Evolutionary conservation across 805 yeast genomes (phyloP).

Genomic region (Schwanniomyces polymorphus): DNA sequence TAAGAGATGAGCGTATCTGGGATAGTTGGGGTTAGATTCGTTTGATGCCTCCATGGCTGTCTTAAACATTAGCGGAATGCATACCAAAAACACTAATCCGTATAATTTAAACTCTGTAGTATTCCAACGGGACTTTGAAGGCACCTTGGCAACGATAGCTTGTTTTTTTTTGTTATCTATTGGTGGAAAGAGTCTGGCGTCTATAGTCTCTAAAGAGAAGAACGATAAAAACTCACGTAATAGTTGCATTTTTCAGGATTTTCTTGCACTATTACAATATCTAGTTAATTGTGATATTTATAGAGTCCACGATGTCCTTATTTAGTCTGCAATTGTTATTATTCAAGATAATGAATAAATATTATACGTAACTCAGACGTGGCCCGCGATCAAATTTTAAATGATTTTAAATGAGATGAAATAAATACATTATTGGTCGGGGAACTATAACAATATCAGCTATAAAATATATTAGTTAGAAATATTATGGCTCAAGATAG

Average conservation of each 20-base stretch:
- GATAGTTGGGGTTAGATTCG: conserved; percentile 72
- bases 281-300: background rate
- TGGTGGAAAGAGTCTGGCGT: conserved; percentile 48
- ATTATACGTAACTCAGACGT: background rate
- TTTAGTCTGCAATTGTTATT: background rate
- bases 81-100: conserved; percentile 57
- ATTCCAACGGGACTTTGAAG: conserved; percentile 60
- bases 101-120: conserved; percentile 77
- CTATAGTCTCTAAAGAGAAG: conserved; percentile 53
- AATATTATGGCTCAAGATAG: conserved; percentile 1
- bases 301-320: background rate
- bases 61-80: conserved; percentile 79
- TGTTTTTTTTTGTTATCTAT: conserved; percentile 29
- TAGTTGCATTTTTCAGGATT: background rate
- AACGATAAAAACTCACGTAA: conserved; percentile 24
- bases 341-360: background rate
- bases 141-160: conserved; percentile 28
- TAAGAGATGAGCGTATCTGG: conserved; percentile 57
- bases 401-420: background rate
- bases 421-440: background rate
- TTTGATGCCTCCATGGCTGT: conserved; percentile 82
- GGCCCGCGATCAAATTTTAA: background rate
- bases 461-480: background rate
- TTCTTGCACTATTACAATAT: background rate
- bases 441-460: background rate